These are phyloP conservation scores for Durio zibethinus DNA, from an alignment of 345 rosid genomes.

Conservation along the genomic window DNA sequence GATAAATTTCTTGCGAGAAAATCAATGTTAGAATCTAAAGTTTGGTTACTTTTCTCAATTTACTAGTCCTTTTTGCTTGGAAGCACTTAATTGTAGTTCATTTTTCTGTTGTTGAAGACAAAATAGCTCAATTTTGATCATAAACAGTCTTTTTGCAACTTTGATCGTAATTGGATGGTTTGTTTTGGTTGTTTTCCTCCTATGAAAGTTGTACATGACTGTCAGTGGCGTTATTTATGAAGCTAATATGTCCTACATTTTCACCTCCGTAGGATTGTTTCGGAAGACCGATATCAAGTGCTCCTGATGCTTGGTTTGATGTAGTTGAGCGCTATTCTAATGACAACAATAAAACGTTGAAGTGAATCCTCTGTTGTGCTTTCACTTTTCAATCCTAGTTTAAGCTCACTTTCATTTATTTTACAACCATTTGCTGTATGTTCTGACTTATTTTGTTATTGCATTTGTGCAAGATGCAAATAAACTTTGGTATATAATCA, in stretches of 20 bases:
- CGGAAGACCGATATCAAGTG: slow-evolving; percentile 63
- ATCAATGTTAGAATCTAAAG: neutral
- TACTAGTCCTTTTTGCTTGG: neutral
- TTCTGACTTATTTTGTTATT: neutral
- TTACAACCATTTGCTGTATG: neutral
- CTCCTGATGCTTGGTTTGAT: slow-evolving; percentile 76
- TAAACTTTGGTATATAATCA: neutral
- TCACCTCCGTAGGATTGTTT: slow-evolving; percentile 52
- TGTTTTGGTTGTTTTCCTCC: neutral
- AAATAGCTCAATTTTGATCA: neutral
- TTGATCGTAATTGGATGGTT: neutral
- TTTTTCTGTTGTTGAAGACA: neutral
- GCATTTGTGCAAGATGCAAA: neutral
- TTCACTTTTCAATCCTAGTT: neutral
- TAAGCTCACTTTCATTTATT: neutral
- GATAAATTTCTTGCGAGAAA: neutral
- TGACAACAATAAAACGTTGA: slow-evolving; percentile 66
- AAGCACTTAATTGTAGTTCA: neutral
- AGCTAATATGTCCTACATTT: neutral
- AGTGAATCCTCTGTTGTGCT: slow-evolving; percentile 32
- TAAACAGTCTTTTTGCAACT: neutral
- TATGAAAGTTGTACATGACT: neutral
- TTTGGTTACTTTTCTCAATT: neutral
- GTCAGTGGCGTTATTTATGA: neutral
- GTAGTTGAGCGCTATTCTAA: slow-evolving; percentile 63